These are phyloP conservation scores for Cochlearia excelsa DNA, from an alignment of 345 rosid species.

Conservation along the genomic window DNA sequence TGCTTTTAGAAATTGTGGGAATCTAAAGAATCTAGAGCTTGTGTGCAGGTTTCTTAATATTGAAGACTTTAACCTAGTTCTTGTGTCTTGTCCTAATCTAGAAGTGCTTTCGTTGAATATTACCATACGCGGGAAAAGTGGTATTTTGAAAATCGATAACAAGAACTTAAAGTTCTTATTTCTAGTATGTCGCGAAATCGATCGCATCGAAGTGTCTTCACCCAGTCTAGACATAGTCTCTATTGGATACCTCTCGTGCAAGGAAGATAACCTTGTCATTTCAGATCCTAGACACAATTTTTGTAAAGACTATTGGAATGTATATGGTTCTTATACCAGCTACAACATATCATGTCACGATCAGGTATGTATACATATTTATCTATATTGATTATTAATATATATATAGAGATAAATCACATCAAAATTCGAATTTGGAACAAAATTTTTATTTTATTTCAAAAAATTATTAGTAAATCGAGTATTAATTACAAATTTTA, in stretches of 20 bases:
- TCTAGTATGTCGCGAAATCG: not conserved
- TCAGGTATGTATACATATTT: conserved; percentile 9
- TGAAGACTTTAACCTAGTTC: conserved; percentile 9
- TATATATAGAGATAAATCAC: too few relatives aligned
- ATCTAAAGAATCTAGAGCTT: conserved; percentile 9
- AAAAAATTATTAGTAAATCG: too few relatives aligned
- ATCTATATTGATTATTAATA: too few relatives aligned
- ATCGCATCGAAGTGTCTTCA: not conserved
- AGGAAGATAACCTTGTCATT: not conserved
- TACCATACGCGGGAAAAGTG: not conserved
- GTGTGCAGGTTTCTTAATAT: not conserved
- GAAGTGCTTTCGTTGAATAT: not conserved
- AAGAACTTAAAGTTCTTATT: conserved; percentile 11
- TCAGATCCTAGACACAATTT: not conserved
- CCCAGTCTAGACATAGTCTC: conserved; percentile 2
- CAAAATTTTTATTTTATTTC: too few relatives aligned
- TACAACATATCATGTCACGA: conserved; percentile 2
- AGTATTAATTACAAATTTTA: too few relatives aligned
- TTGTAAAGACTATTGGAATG: not conserved
- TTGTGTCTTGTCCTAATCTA: conserved; percentile 19
- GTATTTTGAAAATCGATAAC: conserved; percentile 15
- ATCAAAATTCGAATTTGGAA: too few relatives aligned
- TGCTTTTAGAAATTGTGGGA: conserved; percentile 7
- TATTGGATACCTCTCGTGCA: not conserved
- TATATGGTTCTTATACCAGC: not conserved